These are phyloP conservation scores for Sphaerobolus stellatus DNA, from an alignment of 1,284 basidiomycete genomes.

Conservation along the genomic window DNA sequence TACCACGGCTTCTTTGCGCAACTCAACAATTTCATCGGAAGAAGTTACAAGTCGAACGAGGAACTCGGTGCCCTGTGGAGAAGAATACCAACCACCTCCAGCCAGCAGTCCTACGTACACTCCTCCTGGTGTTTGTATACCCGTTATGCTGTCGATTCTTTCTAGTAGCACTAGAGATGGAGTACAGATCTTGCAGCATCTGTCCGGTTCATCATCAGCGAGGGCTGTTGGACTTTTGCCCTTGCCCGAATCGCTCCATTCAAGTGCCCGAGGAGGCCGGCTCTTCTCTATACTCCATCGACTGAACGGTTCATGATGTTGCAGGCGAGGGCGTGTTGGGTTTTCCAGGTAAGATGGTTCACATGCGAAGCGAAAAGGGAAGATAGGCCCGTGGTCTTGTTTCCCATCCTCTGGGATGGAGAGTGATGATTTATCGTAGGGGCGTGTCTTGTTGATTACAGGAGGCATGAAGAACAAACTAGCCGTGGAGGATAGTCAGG, in stretches of 20 bases:
- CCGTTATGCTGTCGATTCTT: not conserved
- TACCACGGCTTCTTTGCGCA: slow-evolving; percentile 3
- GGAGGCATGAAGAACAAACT: too few relatives aligned
- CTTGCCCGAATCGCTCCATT: slow-evolving; percentile 11
- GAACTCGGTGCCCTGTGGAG: slow-evolving; percentile 7
- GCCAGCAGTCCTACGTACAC: slow-evolving; percentile 3
- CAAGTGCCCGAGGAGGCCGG: slow-evolving; percentile 2
- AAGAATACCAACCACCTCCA: slow-evolving; percentile 12
- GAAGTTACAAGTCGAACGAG: slow-evolving; percentile 9
- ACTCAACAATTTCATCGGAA: slow-evolving; percentile 2
- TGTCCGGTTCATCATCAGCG: slow-evolving; percentile 6
- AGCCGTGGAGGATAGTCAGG: too few relatives aligned
- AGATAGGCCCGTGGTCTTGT: slow-evolving; percentile 7
- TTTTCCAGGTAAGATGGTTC: slow-evolving; percentile 1
- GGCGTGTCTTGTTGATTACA: too few relatives aligned
- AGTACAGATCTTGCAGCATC: slow-evolving; percentile 10
- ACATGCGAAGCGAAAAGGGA: slow-evolving; percentile 11
- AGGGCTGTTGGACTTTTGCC: slow-evolving; percentile 11
- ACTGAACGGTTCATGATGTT: slow-evolving; percentile 4
- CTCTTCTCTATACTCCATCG: slow-evolving; percentile 3
- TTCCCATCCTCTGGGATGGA: slow-evolving; percentile 1
- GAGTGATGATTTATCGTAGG: too few relatives aligned
- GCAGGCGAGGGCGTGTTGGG: not conserved
- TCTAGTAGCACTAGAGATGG: slow-evolving; percentile 3
- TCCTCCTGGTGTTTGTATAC: not conserved